Conservation (phyloP, 495 filamentous ascomycete genomes). For the Aspergillus panamensis region DNA sequence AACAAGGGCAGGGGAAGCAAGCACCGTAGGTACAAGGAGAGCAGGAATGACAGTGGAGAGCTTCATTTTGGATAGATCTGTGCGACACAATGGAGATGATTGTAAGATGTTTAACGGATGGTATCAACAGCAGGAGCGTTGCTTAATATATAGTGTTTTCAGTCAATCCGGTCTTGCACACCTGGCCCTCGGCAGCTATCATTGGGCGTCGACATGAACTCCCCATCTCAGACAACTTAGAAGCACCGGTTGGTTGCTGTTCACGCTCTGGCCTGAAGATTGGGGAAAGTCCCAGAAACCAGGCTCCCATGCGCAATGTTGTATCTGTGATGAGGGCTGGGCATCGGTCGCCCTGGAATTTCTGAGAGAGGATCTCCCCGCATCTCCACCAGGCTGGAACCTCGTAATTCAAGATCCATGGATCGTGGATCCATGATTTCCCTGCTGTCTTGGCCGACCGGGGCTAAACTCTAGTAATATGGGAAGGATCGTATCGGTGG, state of each 20-base stretch:
- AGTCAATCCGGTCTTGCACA: neutral
- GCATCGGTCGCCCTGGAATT: no score
- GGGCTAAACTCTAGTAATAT: neutral
- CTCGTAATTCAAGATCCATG: neutral
- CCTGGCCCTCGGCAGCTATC: neutral
- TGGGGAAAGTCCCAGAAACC: no score
- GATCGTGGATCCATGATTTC: neutral
- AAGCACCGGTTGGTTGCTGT: neutral
- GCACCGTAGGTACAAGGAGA: constrained; percentile 1
- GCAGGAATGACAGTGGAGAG: constrained; percentile 1
- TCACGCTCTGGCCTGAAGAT: neutral
- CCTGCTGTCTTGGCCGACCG: neutral
- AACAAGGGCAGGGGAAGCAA: neutral
- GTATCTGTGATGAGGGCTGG: no score
- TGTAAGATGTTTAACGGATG: neutral
- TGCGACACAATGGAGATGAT: neutral
- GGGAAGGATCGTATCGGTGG: neutral
- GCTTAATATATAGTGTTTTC: neutral
- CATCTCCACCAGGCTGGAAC: no score
- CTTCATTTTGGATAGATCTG: constrained; percentile 4
- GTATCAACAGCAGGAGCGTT: neutral
- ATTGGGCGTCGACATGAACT: neutral
- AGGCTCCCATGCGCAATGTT: neutral
- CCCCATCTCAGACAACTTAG: neutral
- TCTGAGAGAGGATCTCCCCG: no score